A percentile compares a stretch with the other conserved stretches of the same genome.
Conservation (phyloP, 2,329 filamentous ascomycete species). For the Podosphaera aphanis region DNA sequence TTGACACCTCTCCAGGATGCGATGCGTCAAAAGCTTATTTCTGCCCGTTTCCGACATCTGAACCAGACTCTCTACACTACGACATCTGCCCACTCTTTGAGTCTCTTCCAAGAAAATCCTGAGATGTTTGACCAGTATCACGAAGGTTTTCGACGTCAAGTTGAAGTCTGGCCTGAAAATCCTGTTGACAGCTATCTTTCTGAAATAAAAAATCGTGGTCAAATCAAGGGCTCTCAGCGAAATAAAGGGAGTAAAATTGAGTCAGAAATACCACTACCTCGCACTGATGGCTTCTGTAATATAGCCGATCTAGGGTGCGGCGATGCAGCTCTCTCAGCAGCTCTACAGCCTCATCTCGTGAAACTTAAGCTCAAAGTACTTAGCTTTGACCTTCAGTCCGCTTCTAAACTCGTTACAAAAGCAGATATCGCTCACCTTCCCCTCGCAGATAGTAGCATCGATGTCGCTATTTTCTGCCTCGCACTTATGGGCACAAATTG, state of each 20-base stretch:
- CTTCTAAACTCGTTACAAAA: constrained; percentile 53
- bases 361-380: constrained; percentile 51
- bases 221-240: constrained; percentile 17
- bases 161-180: constrained; percentile 89
- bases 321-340: constrained; percentile 57
- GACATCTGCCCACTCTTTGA: constrained; percentile 61
- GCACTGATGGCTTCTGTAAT: constrained; percentile 47
- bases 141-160: constrained; percentile 84
- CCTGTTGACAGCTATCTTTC: constrained; percentile 72
- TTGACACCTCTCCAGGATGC: constrained; percentile 81
- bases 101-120: constrained; percentile 61
- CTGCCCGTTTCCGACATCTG: constrained; percentile 86
- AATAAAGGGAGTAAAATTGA: constrained; percentile 4
- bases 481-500: constrained; percentile 98
- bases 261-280: constrained; percentile 29
- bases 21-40: constrained; percentile 87
- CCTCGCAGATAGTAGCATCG: constrained; percentile 47
- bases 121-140: constrained; percentile 96
- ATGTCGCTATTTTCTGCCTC: constrained; percentile 84
- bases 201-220: constrained; percentile 45
- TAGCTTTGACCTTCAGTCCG: constrained; percentile 70
- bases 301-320: constrained; percentile 88
- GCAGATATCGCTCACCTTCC: constrained; percentile 78
- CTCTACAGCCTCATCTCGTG: constrained; percentile 37
- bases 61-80: constrained; percentile 93